Evolutionary conservation across 2,329 filamentous ascomycete species (phyloP).

Genomic region (Calonectria ilicicola): DNA sequence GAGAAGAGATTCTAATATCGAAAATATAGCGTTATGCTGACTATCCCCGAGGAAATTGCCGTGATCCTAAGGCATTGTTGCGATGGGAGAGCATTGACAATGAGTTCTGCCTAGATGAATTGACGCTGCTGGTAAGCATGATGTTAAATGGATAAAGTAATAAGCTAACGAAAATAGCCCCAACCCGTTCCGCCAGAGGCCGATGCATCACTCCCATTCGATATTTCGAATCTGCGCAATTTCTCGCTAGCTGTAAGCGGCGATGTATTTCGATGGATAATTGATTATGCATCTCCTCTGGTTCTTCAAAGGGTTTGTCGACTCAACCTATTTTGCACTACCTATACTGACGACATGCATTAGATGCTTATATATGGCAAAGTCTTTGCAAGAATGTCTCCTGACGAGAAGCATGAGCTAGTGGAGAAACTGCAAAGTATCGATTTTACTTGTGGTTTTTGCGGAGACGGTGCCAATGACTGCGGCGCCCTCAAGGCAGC

Average conservation of each 20-base stretch:
- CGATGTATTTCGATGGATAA: constrained; percentile 95
- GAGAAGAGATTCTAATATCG: neutral
- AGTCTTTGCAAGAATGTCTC: constrained; percentile 98
- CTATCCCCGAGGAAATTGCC: constrained; percentile 68
- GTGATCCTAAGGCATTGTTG: constrained; percentile 79
- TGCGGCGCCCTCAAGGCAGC: constrained; percentile 97
- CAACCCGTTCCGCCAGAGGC: constrained; percentile 75
- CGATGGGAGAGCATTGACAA: constrained; percentile 98
- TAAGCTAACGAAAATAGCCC: constrained; percentile 63
- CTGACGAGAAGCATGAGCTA: constrained; percentile 97
- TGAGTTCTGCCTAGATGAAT: constrained; percentile 80
- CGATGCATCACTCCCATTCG: constrained; percentile 88
- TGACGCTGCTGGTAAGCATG: constrained; percentile 74
- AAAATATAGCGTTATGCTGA: constrained; percentile 23
- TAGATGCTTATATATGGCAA: constrained; percentile 92
- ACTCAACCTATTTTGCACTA: neutral
- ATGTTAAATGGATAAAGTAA: neutral
- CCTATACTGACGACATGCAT: constrained; percentile 1
- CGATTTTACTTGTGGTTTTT: constrained; percentile 95
- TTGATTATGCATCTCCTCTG: constrained; percentile 89
- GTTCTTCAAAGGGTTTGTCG: constrained; percentile 75
- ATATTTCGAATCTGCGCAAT: constrained; percentile 83
- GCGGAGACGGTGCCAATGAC: constrained; percentile 97
- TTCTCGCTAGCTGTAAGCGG: constrained; percentile 92
- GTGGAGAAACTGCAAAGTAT: constrained; percentile 97